Evolutionary conservation across 805 yeast genomes (phyloP), one percentile per base, ranked within the genome.

Genomic region (Zygosaccharomyces bisporus): DNA sequence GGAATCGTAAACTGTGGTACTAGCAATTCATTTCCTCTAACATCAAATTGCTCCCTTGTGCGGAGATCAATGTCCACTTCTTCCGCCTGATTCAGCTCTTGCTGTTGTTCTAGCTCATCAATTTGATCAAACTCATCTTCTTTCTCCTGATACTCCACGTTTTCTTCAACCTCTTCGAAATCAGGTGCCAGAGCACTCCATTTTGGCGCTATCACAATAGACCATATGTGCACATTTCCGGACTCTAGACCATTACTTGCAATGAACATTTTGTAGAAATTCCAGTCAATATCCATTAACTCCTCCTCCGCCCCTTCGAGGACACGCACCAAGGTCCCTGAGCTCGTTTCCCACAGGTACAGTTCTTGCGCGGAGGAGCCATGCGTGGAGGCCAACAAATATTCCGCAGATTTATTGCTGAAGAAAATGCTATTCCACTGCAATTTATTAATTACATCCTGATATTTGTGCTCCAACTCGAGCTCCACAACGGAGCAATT

Each of bases 141-240:
- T 47, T 76, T 74, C 58, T 90, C 98, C 53, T 80, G 79, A 59
- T 91, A 90, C 46, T 85, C 88, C 7, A 86, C 83, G 58, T 89
- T 91, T 57, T 89, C 95, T 58, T 90, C 96, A 34, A 90, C 82
- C 63, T 90, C 97, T 38, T 85, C 95, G 61, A 91, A 90, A 63
- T 91, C 98, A 0, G 97, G 97, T 0, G 97, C 97, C 55, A 90
- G 70, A 1, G 97, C 95, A 63, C 95, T 84, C 98, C 98, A 90
- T 66, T 86, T 85, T 56, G 89, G 96, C 0, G 95, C 95, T 16
- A 86, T 78, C 31, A 77, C 76, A 7, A 86, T 75, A 39, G 83
- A 77, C 96, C 97, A 91, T 32, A 85, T 60, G 58, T 86, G 89
- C 1, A 90, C 75, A 30, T 79, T 72, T 1, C 97, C 97, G 24